phyloP scores from a whole-genome alignment of 306 rosid genomes.

The Prunus dulcis region DNA sequence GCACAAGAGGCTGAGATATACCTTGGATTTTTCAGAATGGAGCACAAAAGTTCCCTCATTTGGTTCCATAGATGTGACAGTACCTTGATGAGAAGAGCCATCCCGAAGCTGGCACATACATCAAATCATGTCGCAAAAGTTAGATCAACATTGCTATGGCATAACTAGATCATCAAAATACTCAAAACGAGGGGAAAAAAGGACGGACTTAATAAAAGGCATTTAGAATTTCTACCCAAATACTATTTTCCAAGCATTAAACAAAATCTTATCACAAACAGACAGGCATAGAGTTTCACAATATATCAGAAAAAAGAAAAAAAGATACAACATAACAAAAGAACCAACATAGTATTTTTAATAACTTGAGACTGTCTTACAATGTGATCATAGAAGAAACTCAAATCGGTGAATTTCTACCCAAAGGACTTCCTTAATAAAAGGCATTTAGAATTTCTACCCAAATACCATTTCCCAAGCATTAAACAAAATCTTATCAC shows the following conservation, averaged over 20 bases:
- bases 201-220: not conserved
- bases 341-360: not conserved
- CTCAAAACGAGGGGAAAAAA: not conserved
- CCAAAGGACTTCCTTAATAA: not conserved
- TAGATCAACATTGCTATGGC: not conserved
- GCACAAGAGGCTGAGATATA: constrained; percentile 17
- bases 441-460: not conserved
- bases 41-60: constrained; percentile 83
- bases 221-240: not conserved
- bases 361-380: not conserved
- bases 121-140: constrained; percentile 22
- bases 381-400: too few relatives aligned
- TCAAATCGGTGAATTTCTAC: too few relatives aligned
- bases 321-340: not conserved
- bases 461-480: too few relatives aligned
- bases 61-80: constrained; percentile 96
- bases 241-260: not conserved
- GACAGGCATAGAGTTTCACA: not conserved
- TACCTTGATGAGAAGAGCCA: constrained; percentile 86
- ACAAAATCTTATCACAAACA: not conserved
- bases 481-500: not conserved
- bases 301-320: not conserved
- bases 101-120: constrained; percentile 63
- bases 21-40: constrained; percentile 74
- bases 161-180: not conserved